phyloP scores from a whole-genome alignment of 768 basidiomycete species.

The Floccularia luteovirens region DNA sequence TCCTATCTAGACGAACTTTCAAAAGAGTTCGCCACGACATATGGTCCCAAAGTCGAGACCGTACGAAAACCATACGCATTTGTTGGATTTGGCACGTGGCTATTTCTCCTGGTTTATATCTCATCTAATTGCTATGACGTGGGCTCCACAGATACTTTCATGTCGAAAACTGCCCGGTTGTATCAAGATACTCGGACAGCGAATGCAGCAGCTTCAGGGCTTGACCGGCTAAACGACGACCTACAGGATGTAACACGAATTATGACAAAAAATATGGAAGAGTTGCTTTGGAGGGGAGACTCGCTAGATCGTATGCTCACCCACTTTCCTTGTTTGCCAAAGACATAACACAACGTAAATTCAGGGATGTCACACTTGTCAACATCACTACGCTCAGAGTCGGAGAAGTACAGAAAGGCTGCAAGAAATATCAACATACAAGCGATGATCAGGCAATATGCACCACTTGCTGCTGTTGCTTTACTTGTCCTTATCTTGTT shows the following conservation, averaged over 20 bases:
- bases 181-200: constrained; percentile 93
- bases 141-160: constrained; percentile 77
- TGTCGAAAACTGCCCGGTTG: constrained; percentile 93
- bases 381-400: constrained; percentile 89
- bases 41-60: constrained; percentile 88
- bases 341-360: not conserved
- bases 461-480: constrained; percentile 78
- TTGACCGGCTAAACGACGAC: constrained; percentile 92
- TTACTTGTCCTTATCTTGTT: constrained; percentile 73
- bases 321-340: not conserved
- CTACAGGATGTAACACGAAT: constrained; percentile 97
- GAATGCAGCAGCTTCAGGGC: constrained; percentile 54
- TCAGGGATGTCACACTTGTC: constrained; percentile 96
- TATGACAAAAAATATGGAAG: constrained; percentile 99
- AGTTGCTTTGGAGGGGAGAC: constrained; percentile 95
- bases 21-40: constrained; percentile 90
- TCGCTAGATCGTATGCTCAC: constrained; percentile 78
- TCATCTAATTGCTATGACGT: not conserved
- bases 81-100: constrained; percentile 84
- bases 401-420: constrained; percentile 94
- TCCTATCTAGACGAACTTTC: constrained; percentile 95
- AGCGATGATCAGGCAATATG: constrained; percentile 93
- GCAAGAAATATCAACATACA: constrained; percentile 92
- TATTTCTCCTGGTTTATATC: not conserved
- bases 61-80: constrained; percentile 98